Base-by-base conservation (phyloP, 2,329 filamentous ascomycete species). In the Aspergillus neotritici region DNA sequence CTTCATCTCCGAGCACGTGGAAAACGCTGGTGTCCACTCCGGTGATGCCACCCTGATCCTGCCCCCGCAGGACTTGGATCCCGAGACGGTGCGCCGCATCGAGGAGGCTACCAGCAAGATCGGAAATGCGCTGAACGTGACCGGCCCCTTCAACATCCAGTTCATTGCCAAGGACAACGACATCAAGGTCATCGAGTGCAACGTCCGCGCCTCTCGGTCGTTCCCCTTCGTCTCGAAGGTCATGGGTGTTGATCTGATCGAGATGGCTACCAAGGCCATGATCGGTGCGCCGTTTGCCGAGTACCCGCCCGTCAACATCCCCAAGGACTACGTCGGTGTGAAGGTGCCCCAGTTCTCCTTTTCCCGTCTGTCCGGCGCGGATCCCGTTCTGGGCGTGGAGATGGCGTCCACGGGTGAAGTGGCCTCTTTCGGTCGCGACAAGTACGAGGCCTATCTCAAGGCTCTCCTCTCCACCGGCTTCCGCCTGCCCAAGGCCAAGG, bases 91-190 rank as follows among this genome's bases (percentile, higher is more conserved):
- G 40, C 73, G 82, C 48, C 82, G 91, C 53, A 97, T 98, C 45
- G 89, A 91, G 65, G 90, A 96, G 65, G 93, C 93, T 3, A 97
- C 93, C 11, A 79, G 84, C 55, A 97, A 97, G 78, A 97, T 98
- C 57, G 93, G 86, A 54, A 83, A 86, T 50, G 91, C 93, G 12
- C 78, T 97, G 46, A 96, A 97, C 64, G 85, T 98, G 44, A 97
- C 93, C 32, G 93, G 93, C 38, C 93, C 93, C 15, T 96, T 86
- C 79, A 98, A 98, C 71, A 98, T 98, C 51, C 93, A 98, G 66
- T 97, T 98, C 73, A 98, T 98, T 60, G 93, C 93, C 59, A 97
- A 97, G 74, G 90, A 97, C 67, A 97, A 97, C 65, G 91, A 97
- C 55, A 97, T 98, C 76, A 97, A 97, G 76, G 93, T 98, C 54